Evolutionary conservation across 1,284 basidiomycete species (phyloP).

Genomic region (Sanguinoderma infundibulare): DNA sequence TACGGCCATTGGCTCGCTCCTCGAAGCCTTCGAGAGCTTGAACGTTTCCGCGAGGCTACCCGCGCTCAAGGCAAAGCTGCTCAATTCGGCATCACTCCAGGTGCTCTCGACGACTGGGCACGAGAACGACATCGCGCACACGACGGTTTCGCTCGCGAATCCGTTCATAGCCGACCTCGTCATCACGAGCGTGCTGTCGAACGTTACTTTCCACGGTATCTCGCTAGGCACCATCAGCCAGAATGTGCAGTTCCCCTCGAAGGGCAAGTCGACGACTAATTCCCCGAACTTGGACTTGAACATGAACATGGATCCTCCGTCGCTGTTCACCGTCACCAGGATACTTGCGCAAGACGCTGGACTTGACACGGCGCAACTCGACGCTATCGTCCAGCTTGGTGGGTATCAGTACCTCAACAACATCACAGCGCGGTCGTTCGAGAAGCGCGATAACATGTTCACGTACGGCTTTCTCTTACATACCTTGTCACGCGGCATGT

Average conservation of each 20-base stretch:
- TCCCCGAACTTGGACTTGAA: constrained; percentile 66
- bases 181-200: constrained; percentile 69
- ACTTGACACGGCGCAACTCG: constrained; percentile 63
- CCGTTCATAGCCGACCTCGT: constrained; percentile 69
- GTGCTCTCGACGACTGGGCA: constrained; percentile 73
- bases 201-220: constrained; percentile 68
- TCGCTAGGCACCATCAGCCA: constrained; percentile 68
- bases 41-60: constrained; percentile 65
- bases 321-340: constrained; percentile 74
- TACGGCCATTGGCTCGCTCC: constrained; percentile 63
- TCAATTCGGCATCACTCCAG: constrained; percentile 59
- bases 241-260: constrained; percentile 55
- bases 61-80: constrained; percentile 60
- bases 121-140: constrained; percentile 67
- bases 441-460: constrained; percentile 52
- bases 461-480: constrained; percentile 42
- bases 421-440: constrained; percentile 28
- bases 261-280: constrained; percentile 58
- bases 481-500: too few relatives aligned
- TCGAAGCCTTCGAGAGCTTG: constrained; percentile 66
- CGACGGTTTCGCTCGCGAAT: constrained; percentile 68
- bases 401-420: constrained; percentile 65
- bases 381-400: constrained; percentile 72
- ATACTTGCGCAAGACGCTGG: constrained; percentile 69
- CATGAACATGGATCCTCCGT: constrained; percentile 76